Evolutionary conservation across 768 basidiomycete species (phyloP).

Genomic region (Xerocomellus intermedius): DNA sequence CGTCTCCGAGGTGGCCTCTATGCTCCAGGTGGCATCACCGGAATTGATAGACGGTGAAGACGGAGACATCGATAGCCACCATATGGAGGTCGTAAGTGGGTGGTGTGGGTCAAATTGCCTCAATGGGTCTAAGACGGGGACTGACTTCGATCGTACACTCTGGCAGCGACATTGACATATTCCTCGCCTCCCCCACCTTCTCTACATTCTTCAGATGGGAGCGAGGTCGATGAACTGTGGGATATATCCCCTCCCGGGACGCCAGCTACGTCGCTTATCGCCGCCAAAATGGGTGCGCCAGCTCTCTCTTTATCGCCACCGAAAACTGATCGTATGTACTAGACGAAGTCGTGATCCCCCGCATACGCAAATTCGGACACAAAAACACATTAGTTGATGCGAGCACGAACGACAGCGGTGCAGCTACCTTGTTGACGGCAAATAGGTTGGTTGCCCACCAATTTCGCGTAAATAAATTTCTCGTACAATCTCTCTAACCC

Average conservation of each 20-base stretch:
- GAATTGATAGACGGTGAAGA: constrained; percentile 39
- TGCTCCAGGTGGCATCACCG: constrained; percentile 23
- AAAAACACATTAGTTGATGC: constrained; percentile 13
- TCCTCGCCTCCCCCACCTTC: constrained; percentile 42
- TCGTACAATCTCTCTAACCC: constrained; percentile 23
- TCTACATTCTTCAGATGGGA: constrained; percentile 35
- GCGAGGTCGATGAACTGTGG: constrained; percentile 55
- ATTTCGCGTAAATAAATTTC: constrained; percentile 18
- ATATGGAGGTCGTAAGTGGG: constrained; percentile 60
- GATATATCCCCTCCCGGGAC: constrained; percentile 47
- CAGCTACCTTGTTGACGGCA: constrained; percentile 13
- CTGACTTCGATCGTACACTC: constrained; percentile 6
- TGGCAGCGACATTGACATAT: constrained; percentile 38
- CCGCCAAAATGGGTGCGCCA: constrained; percentile 50
- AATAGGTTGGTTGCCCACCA: constrained; percentile 22
- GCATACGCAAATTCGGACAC: constrained; percentile 45
- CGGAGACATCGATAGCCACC: constrained; percentile 43
- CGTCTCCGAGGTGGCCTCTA: constrained; percentile 28
- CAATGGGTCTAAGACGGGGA: not conserved
- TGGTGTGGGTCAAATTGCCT: constrained; percentile 48
- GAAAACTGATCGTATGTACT: constrained; percentile 2
- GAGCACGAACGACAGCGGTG: not conserved
- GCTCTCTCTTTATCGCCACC: not conserved
- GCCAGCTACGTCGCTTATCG: constrained; percentile 38
- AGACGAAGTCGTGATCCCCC: constrained; percentile 58